These are phyloP conservation scores for Brassica juncea DNA, from an alignment of 345 rosid genomes.

Conservation along the genomic window DNA sequence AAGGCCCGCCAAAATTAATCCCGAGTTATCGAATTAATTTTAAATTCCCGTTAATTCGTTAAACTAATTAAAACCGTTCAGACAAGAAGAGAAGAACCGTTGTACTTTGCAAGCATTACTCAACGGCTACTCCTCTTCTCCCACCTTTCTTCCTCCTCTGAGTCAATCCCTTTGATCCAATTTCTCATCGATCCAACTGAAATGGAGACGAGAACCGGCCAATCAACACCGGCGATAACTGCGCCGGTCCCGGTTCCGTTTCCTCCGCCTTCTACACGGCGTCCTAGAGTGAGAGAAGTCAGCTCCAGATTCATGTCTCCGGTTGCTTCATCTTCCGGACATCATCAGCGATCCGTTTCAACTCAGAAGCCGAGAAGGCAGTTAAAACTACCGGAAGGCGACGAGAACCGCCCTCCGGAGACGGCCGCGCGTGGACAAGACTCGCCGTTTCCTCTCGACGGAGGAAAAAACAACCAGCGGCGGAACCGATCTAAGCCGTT, in stretches of 20 bases:
- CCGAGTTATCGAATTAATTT: background rate
- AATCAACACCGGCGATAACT: slow-evolving; percentile 30
- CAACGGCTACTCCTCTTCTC: slow-evolving; percentile 35
- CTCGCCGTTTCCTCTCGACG: slow-evolving; percentile 44
- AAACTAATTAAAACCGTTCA: background rate
- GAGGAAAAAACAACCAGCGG: slow-evolving; percentile 16
- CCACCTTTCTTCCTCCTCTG: background rate
- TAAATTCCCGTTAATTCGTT: background rate
- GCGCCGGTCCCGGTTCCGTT: slow-evolving; percentile 7
- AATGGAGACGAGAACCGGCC: slow-evolving; percentile 28
- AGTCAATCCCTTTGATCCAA: background rate
- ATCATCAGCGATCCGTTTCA: background rate
- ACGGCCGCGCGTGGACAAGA: slow-evolving; percentile 49
- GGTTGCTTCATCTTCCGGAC: slow-evolving; percentile 37
- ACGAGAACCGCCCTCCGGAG: slow-evolving; percentile 53
- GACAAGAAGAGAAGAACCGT: slow-evolving; percentile 33
- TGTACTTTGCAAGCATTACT: slow-evolving; percentile 10
- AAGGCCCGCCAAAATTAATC: slow-evolving; percentile 21
- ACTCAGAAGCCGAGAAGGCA: slow-evolving; percentile 54
- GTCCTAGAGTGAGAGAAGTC: slow-evolving; percentile 83
- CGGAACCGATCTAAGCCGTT: slow-evolving; percentile 37
- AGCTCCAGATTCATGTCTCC: slow-evolving; percentile 89
- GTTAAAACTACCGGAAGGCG: slow-evolving; percentile 40
- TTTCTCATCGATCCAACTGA: background rate
- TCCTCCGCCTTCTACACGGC: slow-evolving; percentile 55